Conservation (phyloP, 805 yeast genomes). For the Candida lessepsii region DNA sequence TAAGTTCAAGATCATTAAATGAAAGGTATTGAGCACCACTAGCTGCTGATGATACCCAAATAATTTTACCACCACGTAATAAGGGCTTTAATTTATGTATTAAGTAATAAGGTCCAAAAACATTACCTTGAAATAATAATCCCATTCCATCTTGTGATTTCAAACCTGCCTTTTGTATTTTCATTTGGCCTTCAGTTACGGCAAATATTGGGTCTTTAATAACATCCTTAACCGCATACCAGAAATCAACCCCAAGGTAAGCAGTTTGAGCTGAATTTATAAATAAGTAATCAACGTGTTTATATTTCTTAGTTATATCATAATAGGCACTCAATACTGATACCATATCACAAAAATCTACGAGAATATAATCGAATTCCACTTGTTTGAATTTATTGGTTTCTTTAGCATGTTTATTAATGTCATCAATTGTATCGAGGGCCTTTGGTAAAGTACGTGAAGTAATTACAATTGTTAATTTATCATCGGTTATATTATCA, state of each 20-base stretch:
- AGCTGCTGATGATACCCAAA: slow-evolving; percentile 88
- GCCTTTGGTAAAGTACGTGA: slow-evolving; percentile 87
- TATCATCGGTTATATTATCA: slow-evolving; percentile 44
- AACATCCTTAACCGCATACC: slow-evolving; percentile 69
- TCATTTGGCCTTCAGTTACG: slow-evolving; percentile 85
- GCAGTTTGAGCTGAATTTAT: slow-evolving; percentile 90
- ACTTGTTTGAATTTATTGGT: slow-evolving; percentile 52
- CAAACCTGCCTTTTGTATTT: slow-evolving; percentile 77
- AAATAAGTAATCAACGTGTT: slow-evolving; percentile 71
- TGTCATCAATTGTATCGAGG: slow-evolving; percentile 63
- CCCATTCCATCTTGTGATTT: slow-evolving; percentile 80
- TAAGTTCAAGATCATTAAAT: slow-evolving; percentile 69
- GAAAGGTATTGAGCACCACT: slow-evolving; percentile 74
- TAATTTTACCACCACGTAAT: slow-evolving; percentile 59
- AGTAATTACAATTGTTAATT: slow-evolving; percentile 81
- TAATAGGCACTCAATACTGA: slow-evolving; percentile 73
- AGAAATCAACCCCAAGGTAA: slow-evolving; percentile 84
- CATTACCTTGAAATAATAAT: slow-evolving; percentile 88
- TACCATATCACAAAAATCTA: slow-evolving; percentile 91
- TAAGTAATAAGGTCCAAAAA: slow-evolving; percentile 91
- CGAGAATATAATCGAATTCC: slow-evolving; percentile 82
- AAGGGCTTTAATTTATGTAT: slow-evolving; percentile 62
- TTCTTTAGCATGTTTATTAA: slow-evolving; percentile 42
- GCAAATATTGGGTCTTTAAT: slow-evolving; percentile 68
- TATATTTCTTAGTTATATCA: slow-evolving; percentile 64